These are phyloP conservation scores for Mycosphaerelloides madeirae DNA, from an alignment of 2,329 filamentous ascomycete genomes.

Conservation along the genomic window DNA sequence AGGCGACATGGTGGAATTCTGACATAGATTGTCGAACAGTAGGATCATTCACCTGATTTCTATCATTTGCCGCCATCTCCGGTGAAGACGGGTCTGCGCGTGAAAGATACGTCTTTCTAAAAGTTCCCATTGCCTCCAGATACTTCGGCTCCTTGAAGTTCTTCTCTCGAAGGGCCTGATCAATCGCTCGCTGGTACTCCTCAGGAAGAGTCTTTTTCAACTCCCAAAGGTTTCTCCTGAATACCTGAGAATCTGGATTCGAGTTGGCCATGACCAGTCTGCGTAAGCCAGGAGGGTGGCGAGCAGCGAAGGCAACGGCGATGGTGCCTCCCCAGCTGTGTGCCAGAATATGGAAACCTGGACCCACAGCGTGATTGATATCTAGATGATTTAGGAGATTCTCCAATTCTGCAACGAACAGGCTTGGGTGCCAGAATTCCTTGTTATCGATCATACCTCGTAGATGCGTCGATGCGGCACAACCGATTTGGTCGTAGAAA, in stretches of 20 bases:
- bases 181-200: background rate
- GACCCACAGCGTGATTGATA: background rate
- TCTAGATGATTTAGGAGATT: conserved; percentile 41
- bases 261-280: conserved; percentile 26
- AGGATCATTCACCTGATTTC: background rate
- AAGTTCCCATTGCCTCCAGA: background rate
- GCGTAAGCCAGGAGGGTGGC: conserved; percentile 29
- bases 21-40: background rate
- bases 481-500: conserved; percentile 50
- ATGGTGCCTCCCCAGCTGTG: conserved; percentile 50
- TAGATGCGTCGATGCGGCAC: conserved; percentile 44
- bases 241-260: background rate
- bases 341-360: conserved; percentile 38
- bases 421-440: conserved; percentile 40
- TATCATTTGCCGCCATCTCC: background rate
- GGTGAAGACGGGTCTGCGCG: conserved; percentile 1
- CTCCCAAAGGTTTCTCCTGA: background rate
- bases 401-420: conserved; percentile 45
- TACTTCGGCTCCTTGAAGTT: background rate
- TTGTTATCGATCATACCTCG: conserved; percentile 39
- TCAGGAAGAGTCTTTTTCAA: background rate
- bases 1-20: background rate
- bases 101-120: background rate
- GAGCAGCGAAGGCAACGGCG: conserved; percentile 34
- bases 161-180: background rate